Conservation (phyloP, 306 rosid genomes). For the Lagenaria siceraria region DNA sequence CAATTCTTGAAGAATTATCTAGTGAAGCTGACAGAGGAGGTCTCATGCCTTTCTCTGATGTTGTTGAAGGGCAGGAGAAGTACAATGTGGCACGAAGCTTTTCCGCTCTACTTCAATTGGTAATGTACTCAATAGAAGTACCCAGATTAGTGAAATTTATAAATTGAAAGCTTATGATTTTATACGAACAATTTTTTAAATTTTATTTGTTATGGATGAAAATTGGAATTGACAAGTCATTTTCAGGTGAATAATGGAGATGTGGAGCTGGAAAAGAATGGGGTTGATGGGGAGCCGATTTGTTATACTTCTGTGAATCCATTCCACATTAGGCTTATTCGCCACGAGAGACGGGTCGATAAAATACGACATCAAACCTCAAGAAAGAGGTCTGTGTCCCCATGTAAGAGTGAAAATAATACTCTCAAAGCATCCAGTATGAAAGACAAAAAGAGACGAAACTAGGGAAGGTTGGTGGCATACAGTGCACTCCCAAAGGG, state of each 20-base stretch:
- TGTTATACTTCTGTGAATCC: constrained; percentile 53
- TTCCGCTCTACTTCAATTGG: constrained; percentile 89
- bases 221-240: neutral
- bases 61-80: constrained; percentile 59
- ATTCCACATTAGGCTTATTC: constrained; percentile 50
- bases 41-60: constrained; percentile 44
- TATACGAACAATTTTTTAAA: neutral
- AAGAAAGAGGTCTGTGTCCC: constrained; percentile 52
- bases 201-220: neutral
- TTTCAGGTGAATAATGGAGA: constrained; percentile 85
- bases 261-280: constrained; percentile 46
- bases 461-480: constrained; percentile 33
- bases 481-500: constrained; percentile 60
- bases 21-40: constrained; percentile 28
- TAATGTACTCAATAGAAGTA: constrained; percentile 14
- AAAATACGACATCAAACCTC: constrained; percentile 16
- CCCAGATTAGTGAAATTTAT: neutral
- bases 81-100: constrained; percentile 78
- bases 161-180: neutral
- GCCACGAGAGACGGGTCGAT: constrained; percentile 23
- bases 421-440: constrained; percentile 18
- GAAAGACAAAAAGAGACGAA: constrained; percentile 25
- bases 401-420: constrained; percentile 22
- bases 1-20: constrained; percentile 53
- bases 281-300: constrained; percentile 27